Conservation (phyloP, 352 stramenopile genomes). For the Phytophthora melonis region DNA sequence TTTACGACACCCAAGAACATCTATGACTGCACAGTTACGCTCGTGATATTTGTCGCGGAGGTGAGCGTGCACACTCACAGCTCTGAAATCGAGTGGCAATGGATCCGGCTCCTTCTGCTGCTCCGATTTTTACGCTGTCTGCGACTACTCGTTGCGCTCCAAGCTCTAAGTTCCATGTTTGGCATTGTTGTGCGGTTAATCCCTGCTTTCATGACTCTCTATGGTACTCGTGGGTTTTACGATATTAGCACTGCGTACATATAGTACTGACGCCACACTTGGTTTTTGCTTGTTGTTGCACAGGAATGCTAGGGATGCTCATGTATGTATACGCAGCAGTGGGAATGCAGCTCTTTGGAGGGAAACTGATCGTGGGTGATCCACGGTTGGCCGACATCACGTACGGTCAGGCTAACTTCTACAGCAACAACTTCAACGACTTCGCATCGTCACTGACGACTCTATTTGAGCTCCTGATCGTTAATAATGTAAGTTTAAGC, state of each 20-base stretch:
- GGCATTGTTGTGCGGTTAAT: conserved; percentile 59
- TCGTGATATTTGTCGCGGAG: conserved; percentile 63
- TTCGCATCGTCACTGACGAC: conserved; percentile 62
- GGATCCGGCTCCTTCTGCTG: conserved; percentile 65
- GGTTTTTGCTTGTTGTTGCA: conserved; percentile 11
- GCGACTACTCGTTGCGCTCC: conserved; percentile 56
- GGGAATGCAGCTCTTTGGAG: conserved; percentile 73
- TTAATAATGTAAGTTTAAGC: conserved; percentile 69
- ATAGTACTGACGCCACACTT: not conserved
- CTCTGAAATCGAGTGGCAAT: conserved; percentile 50
- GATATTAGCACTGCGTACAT: not conserved
- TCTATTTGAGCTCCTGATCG: conserved; percentile 80
- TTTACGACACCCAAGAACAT: conserved; percentile 75
- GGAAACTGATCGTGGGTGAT: conserved; percentile 55
- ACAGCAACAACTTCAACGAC: conserved; percentile 86
- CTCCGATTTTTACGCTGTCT: conserved; percentile 67
- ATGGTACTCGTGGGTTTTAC: conserved; percentile 33
- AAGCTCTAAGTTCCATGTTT: conserved; percentile 64
- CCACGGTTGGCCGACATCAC: conserved; percentile 41
- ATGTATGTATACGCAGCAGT: conserved; percentile 70
- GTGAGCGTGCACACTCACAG: conserved; percentile 64
- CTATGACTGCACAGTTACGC: conserved; percentile 85
- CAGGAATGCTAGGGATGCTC: conserved; percentile 67
- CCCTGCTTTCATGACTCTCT: conserved; percentile 64
- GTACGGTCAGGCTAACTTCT: conserved; percentile 66